Evolutionary conservation across 257 asterid genomes (phyloP).

Genomic region (Solanum megistacrolobum): DNA sequence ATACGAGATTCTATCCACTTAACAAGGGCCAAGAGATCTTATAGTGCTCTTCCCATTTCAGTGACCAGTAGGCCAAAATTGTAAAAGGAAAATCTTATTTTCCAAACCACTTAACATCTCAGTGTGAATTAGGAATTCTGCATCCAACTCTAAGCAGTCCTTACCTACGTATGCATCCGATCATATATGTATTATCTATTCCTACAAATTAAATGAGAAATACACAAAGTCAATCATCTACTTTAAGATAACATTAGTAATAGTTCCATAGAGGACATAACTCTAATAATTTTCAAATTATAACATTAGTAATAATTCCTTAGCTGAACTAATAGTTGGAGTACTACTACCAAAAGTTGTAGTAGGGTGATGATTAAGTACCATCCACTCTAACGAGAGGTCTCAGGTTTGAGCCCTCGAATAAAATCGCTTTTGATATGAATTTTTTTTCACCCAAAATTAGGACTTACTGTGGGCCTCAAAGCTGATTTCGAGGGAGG

Average conservation of each 20-base stretch:
- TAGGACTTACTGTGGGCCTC: slow-evolving; percentile 1
- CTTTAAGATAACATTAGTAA: neutral
- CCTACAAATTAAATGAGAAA: neutral
- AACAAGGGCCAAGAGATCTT: neutral
- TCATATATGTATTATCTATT: neutral
- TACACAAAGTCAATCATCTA: neutral
- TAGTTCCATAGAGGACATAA: neutral
- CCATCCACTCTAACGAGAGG: neutral
- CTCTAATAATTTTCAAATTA: neutral
- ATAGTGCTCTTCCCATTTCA: neutral
- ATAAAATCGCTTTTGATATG: neutral
- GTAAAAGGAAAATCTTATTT: neutral
- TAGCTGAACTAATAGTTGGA: neutral
- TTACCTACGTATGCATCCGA: neutral
- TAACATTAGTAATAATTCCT: neutral
- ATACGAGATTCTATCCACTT: no score
- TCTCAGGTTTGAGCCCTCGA: no score
- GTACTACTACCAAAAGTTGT: neutral
- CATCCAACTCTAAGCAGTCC: neutral
- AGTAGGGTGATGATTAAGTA: neutral
- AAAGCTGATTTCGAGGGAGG: neutral
- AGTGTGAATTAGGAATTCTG: neutral
- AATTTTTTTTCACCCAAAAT: neutral
- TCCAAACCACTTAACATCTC: neutral
- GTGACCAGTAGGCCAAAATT: neutral